Percentiles rank a stretch among this genome's conserved stretches.
These are phyloP conservation scores for Mortierella sp. DNA, from an alignment of 371 early-diverging fungal species.

Conservation along the genomic window DNA sequence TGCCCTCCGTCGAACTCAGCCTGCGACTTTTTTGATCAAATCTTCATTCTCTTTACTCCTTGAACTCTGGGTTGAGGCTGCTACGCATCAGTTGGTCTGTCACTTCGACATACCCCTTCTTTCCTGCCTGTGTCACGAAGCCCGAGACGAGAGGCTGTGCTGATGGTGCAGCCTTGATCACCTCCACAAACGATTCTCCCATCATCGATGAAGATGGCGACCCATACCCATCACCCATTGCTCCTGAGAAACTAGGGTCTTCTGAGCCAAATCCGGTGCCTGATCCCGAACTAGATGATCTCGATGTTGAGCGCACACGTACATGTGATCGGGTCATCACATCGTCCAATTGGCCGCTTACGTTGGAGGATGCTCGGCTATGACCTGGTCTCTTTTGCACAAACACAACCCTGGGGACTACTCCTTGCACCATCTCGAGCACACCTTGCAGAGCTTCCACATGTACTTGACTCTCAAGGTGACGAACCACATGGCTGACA, in stretches of 20 bases:
- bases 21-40: background rate
- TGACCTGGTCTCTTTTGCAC: constrained; percentile 40
- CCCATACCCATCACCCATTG: background rate
- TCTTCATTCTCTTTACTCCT: background rate
- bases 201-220: constrained; percentile 14
- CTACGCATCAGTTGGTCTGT: constrained; percentile 41
- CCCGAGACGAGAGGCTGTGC: constrained; percentile 38
- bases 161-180: constrained; percentile 13
- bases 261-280: constrained; percentile 2
- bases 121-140: constrained; percentile 54
- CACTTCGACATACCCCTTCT: constrained; percentile 52
- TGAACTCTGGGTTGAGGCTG: constrained; percentile 38
- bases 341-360: constrained; percentile 12
- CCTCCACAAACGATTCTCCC: constrained; percentile 54
- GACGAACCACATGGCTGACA: constrained; percentile 66
- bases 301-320: constrained; percentile 30
- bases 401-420: constrained; percentile 47
- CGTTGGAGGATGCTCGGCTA: constrained; percentile 32
- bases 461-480: constrained; percentile 60
- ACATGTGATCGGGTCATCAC: constrained; percentile 40
- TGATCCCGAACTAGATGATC: constrained; percentile 28
- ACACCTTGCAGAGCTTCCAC: constrained; percentile 51
- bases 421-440: constrained; percentile 46
- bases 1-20: background rate
- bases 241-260: background rate